Evolutionary conservation across 2,329 filamentous ascomycete genomes (phyloP), one percentile per base, ranked within the genome.

Genomic region (Didymella keratinophila): DNA sequence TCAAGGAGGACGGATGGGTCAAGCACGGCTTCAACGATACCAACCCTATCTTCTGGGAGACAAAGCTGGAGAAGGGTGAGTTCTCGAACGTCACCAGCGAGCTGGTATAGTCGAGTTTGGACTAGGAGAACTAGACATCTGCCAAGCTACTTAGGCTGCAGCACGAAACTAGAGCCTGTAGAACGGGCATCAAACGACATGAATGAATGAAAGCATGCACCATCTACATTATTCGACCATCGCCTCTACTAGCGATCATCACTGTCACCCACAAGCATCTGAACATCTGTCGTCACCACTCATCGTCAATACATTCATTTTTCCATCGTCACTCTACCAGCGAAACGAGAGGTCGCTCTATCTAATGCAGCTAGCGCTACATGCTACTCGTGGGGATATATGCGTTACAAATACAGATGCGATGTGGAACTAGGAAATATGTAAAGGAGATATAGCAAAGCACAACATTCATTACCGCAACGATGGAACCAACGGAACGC

Each of bases 1-100:
- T 99, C 77, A 97, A 97, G 88, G 94, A 99, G 83, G 90, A 93
- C 65, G 95, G 95, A 71, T 99, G 95, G 95, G 93, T 96, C 74
- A 97, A 96, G 86, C 94, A 98, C 76, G 95, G 95, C 63, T 99
- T 99, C 86, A 93, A 84, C 69, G 95, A 99, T 80, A 98, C 94
- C 70, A 97, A 98, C 84, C 94, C 94, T 43, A 96, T 98, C 76
- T 99, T 99, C 89, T 99, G 95, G 95, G 90, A 96, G 85, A 97
- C 93, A 48, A 99, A 99, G 88, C 81, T 99, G 74, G 90, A 97
- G 79, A 96, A 96, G 87, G 93, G 93, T 79, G 95, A 99, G 83
- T 99, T 99, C 80, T 94, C 90, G 65, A 97, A 97, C 78, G 93
- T 97, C 52, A 96, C 92, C 58, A 91, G 90, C 71, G 82, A 88